A percentile compares a stretch with the other conserved stretches of the same genome.
Conservation (phyloP, 768 basidiomycete genomes). For the Russula vinacea region DNA sequence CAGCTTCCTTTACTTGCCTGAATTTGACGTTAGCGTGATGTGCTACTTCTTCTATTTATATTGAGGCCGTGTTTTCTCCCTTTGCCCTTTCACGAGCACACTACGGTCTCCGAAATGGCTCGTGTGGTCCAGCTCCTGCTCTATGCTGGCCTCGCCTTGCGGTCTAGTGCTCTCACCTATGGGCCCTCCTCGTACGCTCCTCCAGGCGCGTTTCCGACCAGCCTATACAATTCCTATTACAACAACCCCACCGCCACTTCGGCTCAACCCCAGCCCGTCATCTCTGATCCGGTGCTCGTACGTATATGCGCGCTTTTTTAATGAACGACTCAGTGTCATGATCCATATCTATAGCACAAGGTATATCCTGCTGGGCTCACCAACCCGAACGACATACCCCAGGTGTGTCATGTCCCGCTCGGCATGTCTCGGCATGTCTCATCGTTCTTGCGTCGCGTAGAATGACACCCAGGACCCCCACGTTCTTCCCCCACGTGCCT, state of each 20-base stretch:
- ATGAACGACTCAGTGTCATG: neutral
- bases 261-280: constrained; percentile 71
- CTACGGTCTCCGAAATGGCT: neutral
- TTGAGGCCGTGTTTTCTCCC: constrained; percentile 1
- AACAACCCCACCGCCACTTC: constrained; percentile 70
- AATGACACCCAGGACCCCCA: constrained; percentile 62
- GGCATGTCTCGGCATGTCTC: neutral
- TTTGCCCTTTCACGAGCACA: neutral
- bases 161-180: constrained; percentile 18
- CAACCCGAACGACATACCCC: constrained; percentile 58
- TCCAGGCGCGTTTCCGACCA: constrained; percentile 66
- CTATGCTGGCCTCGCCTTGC: constrained; percentile 15
- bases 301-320: constrained; percentile 5
- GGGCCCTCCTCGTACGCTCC: constrained; percentile 53
- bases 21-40: neutral
- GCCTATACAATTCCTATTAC: constrained; percentile 58
- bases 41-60: constrained; percentile 8
- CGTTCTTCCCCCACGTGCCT: constrained; percentile 57
- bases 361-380: constrained; percentile 62
- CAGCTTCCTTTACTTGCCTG: no score
- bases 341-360: constrained; percentile 43
- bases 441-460: constrained; percentile 33
- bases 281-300: constrained; percentile 69
- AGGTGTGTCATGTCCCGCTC: constrained; percentile 34
- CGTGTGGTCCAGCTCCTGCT: constrained; percentile 8